phyloP scores from a whole-genome alignment of 116 monocot species.

The Posidonia oceanica region DNA sequence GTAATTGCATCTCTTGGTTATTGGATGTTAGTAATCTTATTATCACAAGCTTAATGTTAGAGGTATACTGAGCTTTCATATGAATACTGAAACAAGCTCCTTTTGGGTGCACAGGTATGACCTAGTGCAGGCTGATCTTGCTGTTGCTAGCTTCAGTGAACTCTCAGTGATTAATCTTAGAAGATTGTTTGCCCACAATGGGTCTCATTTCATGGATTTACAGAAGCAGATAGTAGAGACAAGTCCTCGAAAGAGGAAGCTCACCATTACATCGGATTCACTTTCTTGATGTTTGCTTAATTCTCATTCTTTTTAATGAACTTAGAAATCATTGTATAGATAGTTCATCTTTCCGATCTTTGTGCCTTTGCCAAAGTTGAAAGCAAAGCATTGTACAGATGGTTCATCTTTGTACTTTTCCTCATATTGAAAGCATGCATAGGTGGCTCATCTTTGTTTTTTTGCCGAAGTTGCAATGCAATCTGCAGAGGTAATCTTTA shows the following conservation, averaged over 20 bases:
- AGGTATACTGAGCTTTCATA: too few species aligned
- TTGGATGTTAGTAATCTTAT: too few species aligned
- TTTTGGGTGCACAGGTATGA: conserved; percentile 50
- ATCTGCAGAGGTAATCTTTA: too few species aligned
- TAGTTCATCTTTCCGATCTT: background rate
- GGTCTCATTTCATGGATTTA: conserved; percentile 68
- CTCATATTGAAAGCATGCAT: too few species aligned
- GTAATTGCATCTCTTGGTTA: too few species aligned
- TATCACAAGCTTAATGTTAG: too few species aligned
- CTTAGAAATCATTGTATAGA: background rate
- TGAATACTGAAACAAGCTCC: background rate
- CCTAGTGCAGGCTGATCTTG: conserved; percentile 85
- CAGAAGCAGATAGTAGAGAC: conserved; percentile 77
- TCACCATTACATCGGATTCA: conserved; percentile 13
- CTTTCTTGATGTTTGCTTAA: background rate
- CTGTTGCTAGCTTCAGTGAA: conserved; percentile 70
- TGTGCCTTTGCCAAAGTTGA: background rate
- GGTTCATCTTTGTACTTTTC: background rate
- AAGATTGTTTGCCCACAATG: conserved; percentile 82
- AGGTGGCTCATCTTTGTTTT: too few species aligned
- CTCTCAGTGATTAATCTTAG: conserved; percentile 91
- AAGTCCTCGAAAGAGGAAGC: conserved; percentile 56
- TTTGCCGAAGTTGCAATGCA: too few species aligned
- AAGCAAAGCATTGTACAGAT: background rate
- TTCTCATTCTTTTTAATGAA: background rate